phyloP scores from a whole-genome alignment of 345 rosid genomes.

The Lagerstroemia speciosa region DNA sequence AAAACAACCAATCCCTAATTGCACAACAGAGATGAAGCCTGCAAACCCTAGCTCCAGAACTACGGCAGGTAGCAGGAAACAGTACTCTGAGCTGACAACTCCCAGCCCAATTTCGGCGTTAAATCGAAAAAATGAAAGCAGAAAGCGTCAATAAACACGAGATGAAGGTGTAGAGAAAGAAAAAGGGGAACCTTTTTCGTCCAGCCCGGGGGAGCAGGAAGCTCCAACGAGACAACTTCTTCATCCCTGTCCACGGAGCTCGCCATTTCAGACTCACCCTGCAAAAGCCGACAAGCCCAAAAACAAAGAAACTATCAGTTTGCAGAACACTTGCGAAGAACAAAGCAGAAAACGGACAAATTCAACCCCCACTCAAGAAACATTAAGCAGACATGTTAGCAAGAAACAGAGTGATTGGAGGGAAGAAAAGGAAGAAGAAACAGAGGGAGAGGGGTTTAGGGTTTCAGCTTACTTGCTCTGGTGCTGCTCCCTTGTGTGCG shows the following conservation, averaged over 20 bases:
- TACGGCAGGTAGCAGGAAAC: background rate
- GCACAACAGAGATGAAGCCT: background rate
- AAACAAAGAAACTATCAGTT: background rate
- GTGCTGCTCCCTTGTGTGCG: background rate
- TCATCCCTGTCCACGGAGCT: conserved; percentile 18
- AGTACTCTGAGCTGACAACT: background rate
- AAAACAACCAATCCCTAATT: background rate
- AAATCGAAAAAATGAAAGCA: background rate
- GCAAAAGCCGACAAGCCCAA: background rate
- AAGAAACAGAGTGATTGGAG: background rate
- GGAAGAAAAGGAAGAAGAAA: background rate
- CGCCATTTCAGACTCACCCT: conserved; percentile 20
- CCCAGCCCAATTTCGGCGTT: background rate
- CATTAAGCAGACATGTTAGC: background rate
- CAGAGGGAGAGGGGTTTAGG: background rate
- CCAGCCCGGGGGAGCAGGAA: conserved; percentile 44
- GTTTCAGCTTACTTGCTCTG: conserved; percentile 7
- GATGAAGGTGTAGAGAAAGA: background rate
- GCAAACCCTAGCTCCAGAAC: conserved; percentile 7
- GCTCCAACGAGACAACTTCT: conserved; percentile 34
- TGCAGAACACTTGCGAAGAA: background rate
- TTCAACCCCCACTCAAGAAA: background rate
- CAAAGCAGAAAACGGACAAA: background rate
- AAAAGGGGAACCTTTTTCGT: conserved; percentile 24
- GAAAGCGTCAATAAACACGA: background rate